Evolutionary conservation across 2,329 filamentous ascomycete genomes (phyloP).

Genomic region (Pseudogymnoascus sp.): DNA sequence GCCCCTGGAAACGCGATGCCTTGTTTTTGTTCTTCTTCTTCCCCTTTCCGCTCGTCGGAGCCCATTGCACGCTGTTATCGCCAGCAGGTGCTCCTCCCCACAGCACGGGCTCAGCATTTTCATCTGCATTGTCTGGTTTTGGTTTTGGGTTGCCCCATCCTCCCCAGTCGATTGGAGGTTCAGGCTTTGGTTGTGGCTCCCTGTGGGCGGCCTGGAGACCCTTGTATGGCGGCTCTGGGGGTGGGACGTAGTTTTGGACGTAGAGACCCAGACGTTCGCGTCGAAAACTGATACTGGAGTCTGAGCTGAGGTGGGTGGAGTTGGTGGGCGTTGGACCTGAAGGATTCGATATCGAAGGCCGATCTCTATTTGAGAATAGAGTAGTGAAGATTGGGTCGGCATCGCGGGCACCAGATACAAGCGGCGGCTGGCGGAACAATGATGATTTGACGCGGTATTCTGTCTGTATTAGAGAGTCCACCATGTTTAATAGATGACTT

Average conservation of each 20-base stretch:
- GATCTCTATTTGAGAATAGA: not conserved
- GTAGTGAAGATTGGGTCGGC: not conserved
- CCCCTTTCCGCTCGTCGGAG: not conserved
- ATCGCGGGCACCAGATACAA: not conserved
- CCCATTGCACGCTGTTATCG: not conserved
- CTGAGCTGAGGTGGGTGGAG: not conserved
- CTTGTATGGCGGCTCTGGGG: not conserved
- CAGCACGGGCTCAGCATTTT: not conserved
- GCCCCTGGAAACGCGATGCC: not conserved
- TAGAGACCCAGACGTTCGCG: not conserved
- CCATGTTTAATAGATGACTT: not conserved
- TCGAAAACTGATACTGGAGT: conserved; percentile 1
- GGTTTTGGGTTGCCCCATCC: not conserved
- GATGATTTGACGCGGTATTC: not conserved
- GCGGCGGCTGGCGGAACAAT: not conserved
- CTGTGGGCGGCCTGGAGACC: not conserved
- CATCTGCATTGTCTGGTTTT: not conserved
- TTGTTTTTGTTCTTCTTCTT: not conserved
- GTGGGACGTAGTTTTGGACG: not conserved
- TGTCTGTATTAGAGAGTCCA: not conserved
- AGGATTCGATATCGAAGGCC: not conserved
- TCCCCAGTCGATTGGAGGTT: not conserved
- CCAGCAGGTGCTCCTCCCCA: not conserved
- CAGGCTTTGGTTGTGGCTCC: not conserved
- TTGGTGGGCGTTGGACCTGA: not conserved